These are phyloP conservation scores for Rhododendron griersonianum DNA, from an alignment of 148 eudicot genomes.

Conservation along the genomic window DNA sequence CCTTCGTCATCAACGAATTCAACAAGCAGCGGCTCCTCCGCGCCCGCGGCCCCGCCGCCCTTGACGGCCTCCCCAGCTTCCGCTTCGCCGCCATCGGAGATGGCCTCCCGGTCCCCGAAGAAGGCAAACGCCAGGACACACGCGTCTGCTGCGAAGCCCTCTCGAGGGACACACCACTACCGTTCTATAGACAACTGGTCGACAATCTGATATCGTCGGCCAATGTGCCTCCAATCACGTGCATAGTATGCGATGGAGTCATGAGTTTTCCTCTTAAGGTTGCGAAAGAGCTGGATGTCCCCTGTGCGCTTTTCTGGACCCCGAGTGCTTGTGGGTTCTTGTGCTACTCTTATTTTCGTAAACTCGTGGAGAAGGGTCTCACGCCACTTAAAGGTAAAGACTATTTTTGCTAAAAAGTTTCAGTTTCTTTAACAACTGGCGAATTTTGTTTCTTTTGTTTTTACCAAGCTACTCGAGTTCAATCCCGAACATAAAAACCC, in stretches of 20 bases:
- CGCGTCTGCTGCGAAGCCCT: conserved; percentile 6
- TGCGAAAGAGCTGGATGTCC: conserved; percentile 32
- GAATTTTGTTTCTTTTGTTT: too few relatives aligned
- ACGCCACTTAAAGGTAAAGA: conserved; percentile 40
- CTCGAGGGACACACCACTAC: not conserved
- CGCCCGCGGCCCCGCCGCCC: conserved; percentile 25
- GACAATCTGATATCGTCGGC: conserved; percentile 7
- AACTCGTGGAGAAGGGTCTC: conserved; percentile 18
- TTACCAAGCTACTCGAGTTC: too few relatives aligned
- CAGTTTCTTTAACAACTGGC: too few relatives aligned
- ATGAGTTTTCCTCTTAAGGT: conserved; percentile 38
- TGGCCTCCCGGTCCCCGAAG: conserved; percentile 23
- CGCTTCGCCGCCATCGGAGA: conserved; percentile 33
- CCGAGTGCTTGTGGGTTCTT: conserved; percentile 36
- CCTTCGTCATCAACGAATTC: conserved; percentile 33
- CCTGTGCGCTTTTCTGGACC: conserved; percentile 17
- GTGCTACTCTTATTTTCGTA: conserved; percentile 13
- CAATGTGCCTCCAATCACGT: conserved; percentile 23
- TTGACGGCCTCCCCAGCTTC: conserved; percentile 28
- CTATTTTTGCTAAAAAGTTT: too few relatives aligned
- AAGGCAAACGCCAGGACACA: not conserved
- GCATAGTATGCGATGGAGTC: conserved; percentile 24
- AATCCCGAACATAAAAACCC: too few relatives aligned
- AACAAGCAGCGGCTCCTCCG: conserved; percentile 20
- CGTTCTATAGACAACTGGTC: conserved; percentile 26